A percentile compares a stretch with the other conserved stretches of the same genome.
Conservation (phyloP, 1,284 basidiomycete genomes). For the Cryptococcus sp. region DNA sequence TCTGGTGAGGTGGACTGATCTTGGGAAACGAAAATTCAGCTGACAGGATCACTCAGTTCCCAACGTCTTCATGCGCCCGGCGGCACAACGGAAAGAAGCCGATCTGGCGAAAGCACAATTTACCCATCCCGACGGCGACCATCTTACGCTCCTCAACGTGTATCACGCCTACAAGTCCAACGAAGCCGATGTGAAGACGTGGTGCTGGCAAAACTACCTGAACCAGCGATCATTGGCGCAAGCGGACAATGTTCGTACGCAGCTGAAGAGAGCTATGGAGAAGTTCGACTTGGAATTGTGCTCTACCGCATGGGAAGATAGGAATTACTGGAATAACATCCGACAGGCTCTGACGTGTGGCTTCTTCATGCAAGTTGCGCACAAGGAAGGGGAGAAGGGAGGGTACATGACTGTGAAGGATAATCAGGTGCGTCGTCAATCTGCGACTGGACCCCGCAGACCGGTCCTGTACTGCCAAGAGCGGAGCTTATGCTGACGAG, state of each 20-base stretch:
- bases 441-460: not conserved
- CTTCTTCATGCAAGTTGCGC: slow-evolving; percentile 98
- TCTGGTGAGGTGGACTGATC: slow-evolving; percentile 63
- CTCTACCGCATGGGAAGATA: slow-evolving; percentile 71
- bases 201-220: slow-evolving; percentile 93
- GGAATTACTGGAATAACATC: slow-evolving; percentile 76
- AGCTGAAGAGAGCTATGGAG: slow-evolving; percentile 92
- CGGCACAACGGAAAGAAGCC: slow-evolving; percentile 82
- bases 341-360: slow-evolving; percentile 85
- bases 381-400: slow-evolving; percentile 90
- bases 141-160: slow-evolving; percentile 91
- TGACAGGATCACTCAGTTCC: slow-evolving; percentile 63
- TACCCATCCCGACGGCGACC: slow-evolving; percentile 92
- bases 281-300: slow-evolving; percentile 76
- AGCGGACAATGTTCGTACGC: slow-evolving; percentile 93
- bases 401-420: slow-evolving; percentile 89
- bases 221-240: slow-evolving; percentile 80
- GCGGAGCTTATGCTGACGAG: not conserved
- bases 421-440: slow-evolving; percentile 65
- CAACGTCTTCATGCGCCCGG: slow-evolving; percentile 89
- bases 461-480: not conserved
- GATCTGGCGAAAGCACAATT: slow-evolving; percentile 88
- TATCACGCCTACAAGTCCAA: slow-evolving; percentile 90
- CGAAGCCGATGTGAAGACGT: slow-evolving; percentile 65
- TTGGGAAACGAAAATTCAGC: not conserved